phyloP scores from a whole-genome alignment of 78 protist species.

The Diacronema lutheri region DNA sequence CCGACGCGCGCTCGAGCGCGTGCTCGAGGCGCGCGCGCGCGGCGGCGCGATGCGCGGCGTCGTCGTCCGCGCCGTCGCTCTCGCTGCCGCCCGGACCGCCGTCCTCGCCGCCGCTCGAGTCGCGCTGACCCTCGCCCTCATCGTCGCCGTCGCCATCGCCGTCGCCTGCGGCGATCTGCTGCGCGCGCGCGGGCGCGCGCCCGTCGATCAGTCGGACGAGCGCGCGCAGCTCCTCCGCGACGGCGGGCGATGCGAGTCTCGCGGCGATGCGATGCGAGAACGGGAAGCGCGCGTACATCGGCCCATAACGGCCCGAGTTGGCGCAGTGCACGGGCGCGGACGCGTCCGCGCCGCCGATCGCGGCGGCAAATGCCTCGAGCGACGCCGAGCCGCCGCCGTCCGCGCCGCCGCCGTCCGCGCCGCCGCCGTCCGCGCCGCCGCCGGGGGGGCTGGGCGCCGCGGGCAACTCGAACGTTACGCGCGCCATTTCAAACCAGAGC shows the following conservation, averaged over 20 bases:
- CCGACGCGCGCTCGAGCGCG: too few species aligned
- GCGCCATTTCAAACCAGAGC: neutral
- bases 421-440: neutral
- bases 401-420: neutral
- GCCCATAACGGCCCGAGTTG: neutral
- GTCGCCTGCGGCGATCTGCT: neutral
- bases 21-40: too few species aligned
- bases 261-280: neutral
- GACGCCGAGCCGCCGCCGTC: neutral
- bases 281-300: neutral
- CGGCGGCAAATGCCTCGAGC: too few species aligned
- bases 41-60: too few species aligned
- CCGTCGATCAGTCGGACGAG: neutral
- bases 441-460: neutral
- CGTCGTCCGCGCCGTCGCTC: too few species aligned
- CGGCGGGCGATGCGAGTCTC: neutral
- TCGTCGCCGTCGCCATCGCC: neutral
- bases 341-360: too few species aligned
- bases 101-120: neutral
- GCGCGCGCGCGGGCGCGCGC: neutral
- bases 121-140: neutral
- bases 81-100: neutral
- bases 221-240: neutral
- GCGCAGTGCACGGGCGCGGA: neutral
- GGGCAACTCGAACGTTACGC: neutral